Conservation (phyloP, 495 filamentous ascomycete genomes). For the Aspergillus leporis region DNA sequence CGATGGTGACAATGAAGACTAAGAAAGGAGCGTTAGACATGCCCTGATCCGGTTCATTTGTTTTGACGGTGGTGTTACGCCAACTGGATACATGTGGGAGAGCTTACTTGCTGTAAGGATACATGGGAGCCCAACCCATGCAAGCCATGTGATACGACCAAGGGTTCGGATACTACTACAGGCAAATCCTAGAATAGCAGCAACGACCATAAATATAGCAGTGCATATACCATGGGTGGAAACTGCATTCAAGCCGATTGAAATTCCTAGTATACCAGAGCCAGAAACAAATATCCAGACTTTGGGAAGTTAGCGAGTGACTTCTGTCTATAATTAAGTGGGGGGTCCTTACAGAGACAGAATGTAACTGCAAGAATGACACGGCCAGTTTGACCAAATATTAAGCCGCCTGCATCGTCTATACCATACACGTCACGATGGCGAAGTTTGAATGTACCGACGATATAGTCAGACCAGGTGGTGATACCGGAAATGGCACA, state of each 20-base stretch:
- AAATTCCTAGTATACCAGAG: conserved; percentile 61
- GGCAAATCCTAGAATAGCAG: conserved; percentile 31
- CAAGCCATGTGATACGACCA: conserved; percentile 34
- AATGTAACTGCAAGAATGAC: conserved; percentile 56
- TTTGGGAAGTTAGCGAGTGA: no score
- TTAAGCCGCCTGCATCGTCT: conserved; percentile 60
- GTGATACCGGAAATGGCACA: conserved; percentile 57
- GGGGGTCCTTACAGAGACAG: conserved; percentile 29
- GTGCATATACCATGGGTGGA: conserved; percentile 63
- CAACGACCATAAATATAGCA: conserved; percentile 33
- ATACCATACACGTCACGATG: conserved; percentile 62
- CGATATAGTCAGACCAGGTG: conserved; percentile 65
- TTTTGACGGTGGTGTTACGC: no score
- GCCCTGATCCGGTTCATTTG: no score
- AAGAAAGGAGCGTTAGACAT: no score
- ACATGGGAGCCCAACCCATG: conserved; percentile 34
- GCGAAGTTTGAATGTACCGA: conserved; percentile 64
- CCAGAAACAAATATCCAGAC: conserved; percentile 31
- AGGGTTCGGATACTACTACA: conserved; percentile 35
- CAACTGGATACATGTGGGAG: no score
- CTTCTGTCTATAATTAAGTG: no score
- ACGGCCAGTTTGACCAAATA: conserved; percentile 57
- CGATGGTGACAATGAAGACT: conserved; percentile 67
- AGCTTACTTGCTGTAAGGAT: conserved; percentile 37
- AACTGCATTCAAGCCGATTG: conserved; percentile 66